Evolutionary conservation across 2,329 filamentous ascomycete species (phyloP), one percentile per base, ranked within the genome.

Genomic region (Meredithiella fracta): DNA sequence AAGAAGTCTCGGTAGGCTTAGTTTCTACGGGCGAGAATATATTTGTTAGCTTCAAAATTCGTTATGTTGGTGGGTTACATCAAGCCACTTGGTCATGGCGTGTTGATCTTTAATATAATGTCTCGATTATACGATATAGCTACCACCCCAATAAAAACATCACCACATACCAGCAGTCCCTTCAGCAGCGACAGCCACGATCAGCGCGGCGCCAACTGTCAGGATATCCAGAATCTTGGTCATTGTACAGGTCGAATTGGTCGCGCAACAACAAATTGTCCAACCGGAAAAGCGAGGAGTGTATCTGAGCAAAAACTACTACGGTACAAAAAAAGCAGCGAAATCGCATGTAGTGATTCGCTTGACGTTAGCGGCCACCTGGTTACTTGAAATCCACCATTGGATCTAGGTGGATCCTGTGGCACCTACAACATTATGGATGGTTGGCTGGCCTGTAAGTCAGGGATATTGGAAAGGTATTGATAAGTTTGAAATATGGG

Each of bases 221-320:
- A 56, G n/a, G 47, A 59, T 53, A 51, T 56, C 53, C 15, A 56
- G 23, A 23, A 59, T 44, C 50, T 59, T 59, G 20, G 54, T 56
- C 57, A 59, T 59, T 25, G 31, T 56, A 22, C 40, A 49, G 44
- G 22, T 25, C 34, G 17, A 3, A 17, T 38, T 26, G 15, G 31
- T 38, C 25, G 34, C 50, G 34, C 40, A 22, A 20, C 40, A 44
- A 44, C 8, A 44, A 8, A 44, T 44, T 6, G 4, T 44, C 40
- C 8, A 44, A 22, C 40, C 15, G 8, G 7, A 44, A 17, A 22
- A 44, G 17, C 17, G 20, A 22, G 40, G 40, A 44, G 3, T 20
- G 15, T 44, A 3, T 44, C 44, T 14, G 22, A 23, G 22, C 11
- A 29, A 14, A 26, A 20, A 49, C 17, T 8, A 15, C 22, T 11